Conservation (phyloP, 805 yeast species). For the Yamadazyma philogaea region DNA sequence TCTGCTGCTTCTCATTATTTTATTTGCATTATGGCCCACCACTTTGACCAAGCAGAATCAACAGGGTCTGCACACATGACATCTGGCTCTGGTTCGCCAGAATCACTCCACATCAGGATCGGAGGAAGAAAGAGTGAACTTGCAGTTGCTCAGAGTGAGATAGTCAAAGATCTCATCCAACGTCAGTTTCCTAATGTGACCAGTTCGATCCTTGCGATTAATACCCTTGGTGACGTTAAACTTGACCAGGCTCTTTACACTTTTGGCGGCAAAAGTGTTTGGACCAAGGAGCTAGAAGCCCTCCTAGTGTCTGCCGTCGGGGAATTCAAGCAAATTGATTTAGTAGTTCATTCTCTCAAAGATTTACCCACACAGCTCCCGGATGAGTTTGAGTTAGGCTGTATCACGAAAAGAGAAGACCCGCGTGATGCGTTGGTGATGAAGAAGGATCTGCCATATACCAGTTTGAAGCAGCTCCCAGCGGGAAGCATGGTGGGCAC, state of each 20-base stretch:
- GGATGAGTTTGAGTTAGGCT: conserved; percentile 84
- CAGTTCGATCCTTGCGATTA: conserved; percentile 76
- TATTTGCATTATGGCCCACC: background rate
- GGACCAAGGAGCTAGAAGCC: conserved; percentile 94
- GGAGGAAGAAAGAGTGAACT: conserved; percentile 89
- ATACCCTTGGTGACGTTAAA: conserved; percentile 88
- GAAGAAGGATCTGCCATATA: conserved; percentile 62
- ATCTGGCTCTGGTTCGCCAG: background rate
- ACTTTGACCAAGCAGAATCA: background rate
- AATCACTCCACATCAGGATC: conserved; percentile 29
- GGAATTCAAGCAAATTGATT: conserved; percentile 65
- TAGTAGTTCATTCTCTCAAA: conserved; percentile 90
- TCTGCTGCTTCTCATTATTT: background rate
- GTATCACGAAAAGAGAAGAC: conserved; percentile 81
- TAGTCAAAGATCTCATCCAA: conserved; percentile 61
- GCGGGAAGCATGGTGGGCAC: conserved; percentile 88
- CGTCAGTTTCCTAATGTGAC: conserved; percentile 57
- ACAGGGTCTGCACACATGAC: background rate
- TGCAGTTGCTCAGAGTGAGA: conserved; percentile 84
- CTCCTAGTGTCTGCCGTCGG: conserved; percentile 63
- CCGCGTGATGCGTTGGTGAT: conserved; percentile 91
- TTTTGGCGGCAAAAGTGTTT: conserved; percentile 92
- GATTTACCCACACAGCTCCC: conserved; percentile 92
- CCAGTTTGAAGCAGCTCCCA: conserved; percentile 70
- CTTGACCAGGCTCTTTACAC: conserved; percentile 83